Percentiles rank a stretch among this genome's conserved stretches.
These are phyloP conservation scores for Boletus rex-veris DNA, from an alignment of 768 basidiomycete genomes.

Conservation along the genomic window DNA sequence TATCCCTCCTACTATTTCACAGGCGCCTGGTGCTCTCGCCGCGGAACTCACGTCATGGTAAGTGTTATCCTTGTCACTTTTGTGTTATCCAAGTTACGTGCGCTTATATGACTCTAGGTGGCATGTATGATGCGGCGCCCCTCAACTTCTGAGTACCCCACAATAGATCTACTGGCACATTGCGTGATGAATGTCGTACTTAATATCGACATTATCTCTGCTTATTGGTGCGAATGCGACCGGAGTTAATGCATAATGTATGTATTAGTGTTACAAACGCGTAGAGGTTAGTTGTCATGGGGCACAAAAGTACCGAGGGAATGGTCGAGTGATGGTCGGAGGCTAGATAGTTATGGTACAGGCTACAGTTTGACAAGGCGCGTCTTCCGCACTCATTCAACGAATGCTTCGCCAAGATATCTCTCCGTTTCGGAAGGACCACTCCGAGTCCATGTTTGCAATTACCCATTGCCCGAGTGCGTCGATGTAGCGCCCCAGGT, in stretches of 20 bases:
- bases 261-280: constrained; percentile 15
- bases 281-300: background rate
- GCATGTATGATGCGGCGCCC: background rate
- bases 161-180: constrained; percentile 5
- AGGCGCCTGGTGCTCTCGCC: constrained; percentile 12
- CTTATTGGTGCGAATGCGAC: constrained; percentile 3
- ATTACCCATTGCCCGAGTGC: constrained; percentile 57
- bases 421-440: constrained; percentile 67
- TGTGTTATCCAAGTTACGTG: background rate
- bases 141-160: constrained; percentile 12
- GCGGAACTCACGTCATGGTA: constrained; percentile 10
- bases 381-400: constrained; percentile 47
- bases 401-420: constrained; percentile 58
- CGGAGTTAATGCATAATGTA: background rate
- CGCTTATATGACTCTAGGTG: background rate
- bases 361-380: constrained; percentile 29
- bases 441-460: constrained; percentile 63
- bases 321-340: background rate
- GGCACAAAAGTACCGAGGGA: background rate
- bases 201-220: constrained; percentile 1
- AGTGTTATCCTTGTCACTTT: background rate
- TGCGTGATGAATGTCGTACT: constrained; percentile 6
- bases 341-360: background rate
- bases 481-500: constrained; percentile 51
- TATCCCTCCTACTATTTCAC: constrained; percentile 10